Base-by-base conservation (phyloP, 2,329 filamentous ascomycete genomes). In the Colletotrichum sp. region DNA sequence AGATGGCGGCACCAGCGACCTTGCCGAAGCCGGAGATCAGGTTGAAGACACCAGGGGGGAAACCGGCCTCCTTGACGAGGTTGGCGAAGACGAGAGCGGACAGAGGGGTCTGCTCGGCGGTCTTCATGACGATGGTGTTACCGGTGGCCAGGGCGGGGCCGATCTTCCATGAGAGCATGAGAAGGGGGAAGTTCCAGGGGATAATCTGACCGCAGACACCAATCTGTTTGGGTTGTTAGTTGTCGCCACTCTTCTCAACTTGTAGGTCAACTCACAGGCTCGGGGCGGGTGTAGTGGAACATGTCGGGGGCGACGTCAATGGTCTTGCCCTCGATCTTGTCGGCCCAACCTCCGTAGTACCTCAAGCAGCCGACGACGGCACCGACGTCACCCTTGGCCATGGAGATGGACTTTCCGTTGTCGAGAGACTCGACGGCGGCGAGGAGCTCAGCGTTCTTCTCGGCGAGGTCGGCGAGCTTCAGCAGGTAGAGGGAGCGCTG, bases 261-360 rank as follows among this genome's bases (percentile, higher is more conserved):
- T 13, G 7, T 4, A 10, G 18, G 6, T 32, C 2, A 2, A 86
- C 89, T 80, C 83, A 91, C 88, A 12, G 95, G 95, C 90, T 98
- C 95, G 79, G 92, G 91, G 81, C 91, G 89, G 78, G 95, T 96
- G 88, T 97, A 98, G 88, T 95, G 93, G 88, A 98, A 95, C 85
- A 93, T 95, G 79, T 95, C 93, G 75, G 92, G 90, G 81, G 90
- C 88, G 80, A 95, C 94, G 81, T 98, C 95, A 79, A 97, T 93
- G 72, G 95, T 95, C 89, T 96, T 95, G 86, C 96, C 95, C 86
- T 93, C 90, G 79, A 97, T 93, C 92, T 98, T 98, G 90, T 98
- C 96, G 81, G 95, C 95, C 93, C 94, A 98, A 77, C 96, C 96
- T 82, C 91, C 95, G 81, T 87, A 87, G 84, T 87, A 83, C 86